Conservation (phyloP, 2,329 filamentous ascomycete genomes). For the Fusarium avenaceum region DNA sequence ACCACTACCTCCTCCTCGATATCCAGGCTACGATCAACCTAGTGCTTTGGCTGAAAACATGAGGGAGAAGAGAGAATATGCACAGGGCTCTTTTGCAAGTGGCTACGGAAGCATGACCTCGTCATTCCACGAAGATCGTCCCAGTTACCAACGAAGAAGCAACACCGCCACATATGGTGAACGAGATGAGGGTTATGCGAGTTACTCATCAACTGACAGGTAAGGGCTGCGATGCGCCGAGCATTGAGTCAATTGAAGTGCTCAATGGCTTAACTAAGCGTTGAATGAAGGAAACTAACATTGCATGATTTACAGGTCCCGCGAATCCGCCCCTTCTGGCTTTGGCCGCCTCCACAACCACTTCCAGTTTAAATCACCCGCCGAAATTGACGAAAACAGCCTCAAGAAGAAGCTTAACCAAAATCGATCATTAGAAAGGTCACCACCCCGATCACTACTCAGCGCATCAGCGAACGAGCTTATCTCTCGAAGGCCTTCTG, state of each 20-base stretch:
- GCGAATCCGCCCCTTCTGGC: slow-evolving; percentile 57
- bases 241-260: slow-evolving; percentile 10
- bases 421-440: slow-evolving; percentile 60
- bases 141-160: slow-evolving; percentile 53
- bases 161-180: slow-evolving; percentile 38
- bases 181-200: slow-evolving; percentile 61
- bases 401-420: slow-evolving; percentile 70
- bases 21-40: slow-evolving; percentile 54
- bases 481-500: slow-evolving; percentile 53
- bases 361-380: slow-evolving; percentile 62
- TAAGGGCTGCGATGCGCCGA: slow-evolving; percentile 37
- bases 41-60: slow-evolving; percentile 49
- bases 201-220: slow-evolving; percentile 58
- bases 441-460: slow-evolving; percentile 61
- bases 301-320: slow-evolving; percentile 52
- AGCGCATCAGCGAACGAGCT: slow-evolving; percentile 59
- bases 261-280: background rate
- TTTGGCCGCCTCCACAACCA: slow-evolving; percentile 66
- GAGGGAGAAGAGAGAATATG: slow-evolving; percentile 49
- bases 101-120: slow-evolving; percentile 59
- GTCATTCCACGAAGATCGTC: slow-evolving; percentile 53
- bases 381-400: slow-evolving; percentile 63
- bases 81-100: slow-evolving; percentile 53
- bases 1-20: slow-evolving; percentile 61
- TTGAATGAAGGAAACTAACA: slow-evolving; percentile 35